Evolutionary conservation across 495 filamentous ascomycete species (phyloP), one percentile per base, ranked within the genome.

Genomic region (Geopyxis carbonaria): DNA sequence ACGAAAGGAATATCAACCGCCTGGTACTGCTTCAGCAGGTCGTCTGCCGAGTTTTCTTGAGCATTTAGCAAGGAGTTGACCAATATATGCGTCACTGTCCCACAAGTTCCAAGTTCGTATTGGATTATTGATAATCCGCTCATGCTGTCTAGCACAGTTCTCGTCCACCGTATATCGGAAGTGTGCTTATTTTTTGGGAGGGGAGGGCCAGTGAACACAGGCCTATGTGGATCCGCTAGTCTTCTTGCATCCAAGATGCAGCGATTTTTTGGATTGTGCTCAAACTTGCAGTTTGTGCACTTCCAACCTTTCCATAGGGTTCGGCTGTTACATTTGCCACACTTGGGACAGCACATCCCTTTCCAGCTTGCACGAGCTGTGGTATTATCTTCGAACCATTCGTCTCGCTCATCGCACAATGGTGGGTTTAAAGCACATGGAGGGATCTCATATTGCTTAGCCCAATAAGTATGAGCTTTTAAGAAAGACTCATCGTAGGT

Each of bases 321-420:
- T 6, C 81, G 65, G 2, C 70, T 62, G 24, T 64, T 72, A 50
- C 80, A 82, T 22, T 72, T 65, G 0, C 61, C 57, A 47, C 84
- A 92, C n/a, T 56, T 40, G 0, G 72, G 75, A 45, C 84, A 93
- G 0, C 80, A 75, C 36, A 89, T 73, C 0, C 81, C 84, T 40
- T 63, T 65, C 67, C 67, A 72, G 10, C 59, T 55, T 15, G 59
- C 53, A 2, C 59, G 55, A 16, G 55, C 55, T 2, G 53, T 50
- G 31, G 46, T 43, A 2, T 46, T 45, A 8, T 39, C 36, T 14
- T 55, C 43, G 19, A 50, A 50, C 35, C 50, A 50, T 22, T 58
- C 35, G 9, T 61, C 57, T 2, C 45, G 34, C 31, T 55, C 47
- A 3, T 50, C 18, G n/a, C 56, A 50, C 14, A 43, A 33, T n/a